Evolutionary conservation across 345 rosid genomes (phyloP).

Genomic region (Rhodamnia argentea): DNA sequence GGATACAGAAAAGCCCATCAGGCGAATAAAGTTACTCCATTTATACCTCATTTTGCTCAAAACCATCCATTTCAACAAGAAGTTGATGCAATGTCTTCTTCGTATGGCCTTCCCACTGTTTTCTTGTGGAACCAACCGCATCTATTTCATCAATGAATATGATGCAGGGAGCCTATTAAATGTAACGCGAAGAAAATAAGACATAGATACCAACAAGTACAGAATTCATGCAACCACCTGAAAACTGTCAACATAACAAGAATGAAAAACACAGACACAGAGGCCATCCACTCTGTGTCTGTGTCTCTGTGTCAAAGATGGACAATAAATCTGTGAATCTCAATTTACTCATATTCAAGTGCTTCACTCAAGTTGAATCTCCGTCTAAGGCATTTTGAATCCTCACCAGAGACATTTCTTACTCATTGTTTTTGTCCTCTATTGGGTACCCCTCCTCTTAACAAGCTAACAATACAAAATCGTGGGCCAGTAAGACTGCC

Average conservation of each 20-base stretch:
- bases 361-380: neutral
- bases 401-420: neutral
- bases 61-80: constrained; percentile 99
- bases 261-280: neutral
- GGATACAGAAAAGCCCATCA: neutral
- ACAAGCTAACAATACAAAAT: neutral
- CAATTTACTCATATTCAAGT: neutral
- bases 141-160: constrained; percentile 98
- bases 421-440: neutral
- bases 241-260: neutral
- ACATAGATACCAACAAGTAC: neutral
- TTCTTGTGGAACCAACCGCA: constrained; percentile 95
- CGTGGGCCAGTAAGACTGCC: neutral
- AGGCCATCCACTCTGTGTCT: neutral
- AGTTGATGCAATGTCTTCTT: constrained; percentile 98
- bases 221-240: neutral
- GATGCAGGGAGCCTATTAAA: constrained; percentile 86
- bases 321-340: neutral
- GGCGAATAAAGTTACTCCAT: neutral
- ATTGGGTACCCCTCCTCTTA: neutral
- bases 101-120: constrained; percentile 99
- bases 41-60: constrained; percentile 92
- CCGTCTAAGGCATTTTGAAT: neutral
- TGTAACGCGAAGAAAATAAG: neutral
- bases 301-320: neutral